Conservation (phyloP, 176 grass and related monocot species). For the Ensete glaucum region DNA sequence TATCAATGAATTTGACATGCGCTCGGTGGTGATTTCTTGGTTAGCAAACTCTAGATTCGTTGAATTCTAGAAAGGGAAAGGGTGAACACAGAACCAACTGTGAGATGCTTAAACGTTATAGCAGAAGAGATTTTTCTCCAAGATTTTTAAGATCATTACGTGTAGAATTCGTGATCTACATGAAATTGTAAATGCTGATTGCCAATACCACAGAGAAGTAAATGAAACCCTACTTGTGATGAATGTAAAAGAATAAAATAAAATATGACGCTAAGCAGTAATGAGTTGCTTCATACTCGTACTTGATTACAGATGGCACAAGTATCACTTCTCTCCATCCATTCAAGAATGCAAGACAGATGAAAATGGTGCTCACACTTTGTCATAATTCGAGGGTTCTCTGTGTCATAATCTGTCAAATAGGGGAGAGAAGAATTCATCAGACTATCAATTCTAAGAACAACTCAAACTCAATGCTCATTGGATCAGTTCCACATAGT, state of each 20-base stretch:
- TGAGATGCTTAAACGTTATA: no score
- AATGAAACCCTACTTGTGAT: background rate
- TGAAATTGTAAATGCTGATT: background rate
- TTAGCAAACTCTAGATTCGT: no score
- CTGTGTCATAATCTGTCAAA: constrained; percentile 63
- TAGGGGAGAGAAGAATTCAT: constrained; percentile 18
- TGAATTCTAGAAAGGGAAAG: no score
- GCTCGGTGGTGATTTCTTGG: no score
- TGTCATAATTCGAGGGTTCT: constrained; percentile 67
- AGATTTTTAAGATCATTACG: background rate
- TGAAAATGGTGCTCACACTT: constrained; percentile 87
- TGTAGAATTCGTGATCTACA: background rate
- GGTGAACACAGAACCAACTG: no score
- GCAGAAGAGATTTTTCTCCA: no score
- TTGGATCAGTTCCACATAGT: no score
- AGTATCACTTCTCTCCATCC: constrained; percentile 84
- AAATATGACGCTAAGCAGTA: background rate
- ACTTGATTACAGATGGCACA: constrained; percentile 90
- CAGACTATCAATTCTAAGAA: background rate
- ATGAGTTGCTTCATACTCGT: constrained; percentile 2
- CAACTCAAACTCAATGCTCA: no score
- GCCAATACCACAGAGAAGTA: background rate
- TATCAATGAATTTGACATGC: no score
- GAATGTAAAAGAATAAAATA: background rate
- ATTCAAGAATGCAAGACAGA: constrained; percentile 83